Percentiles rank a stretch among this genome's conserved stretches.
These are phyloP conservation scores for Penicillium dipodomyicola DNA, from an alignment of 495 filamentous ascomycete species.

Conservation along the genomic window DNA sequence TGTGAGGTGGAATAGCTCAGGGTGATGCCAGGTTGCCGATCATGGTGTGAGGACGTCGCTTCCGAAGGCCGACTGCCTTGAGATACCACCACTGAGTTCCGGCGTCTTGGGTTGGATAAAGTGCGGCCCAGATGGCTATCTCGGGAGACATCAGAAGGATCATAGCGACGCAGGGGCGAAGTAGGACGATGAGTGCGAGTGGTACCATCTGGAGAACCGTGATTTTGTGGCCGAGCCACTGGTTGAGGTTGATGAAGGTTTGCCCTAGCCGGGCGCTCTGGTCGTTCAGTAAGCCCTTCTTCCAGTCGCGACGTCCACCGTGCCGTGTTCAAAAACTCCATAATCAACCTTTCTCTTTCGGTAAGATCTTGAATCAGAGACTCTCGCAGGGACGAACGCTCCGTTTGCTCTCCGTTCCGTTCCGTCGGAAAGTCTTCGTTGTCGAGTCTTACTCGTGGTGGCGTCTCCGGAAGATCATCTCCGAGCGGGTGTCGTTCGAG, in stretches of 20 bases:
- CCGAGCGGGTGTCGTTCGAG: constrained; percentile 23
- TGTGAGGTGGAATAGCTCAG: constrained; percentile 43
- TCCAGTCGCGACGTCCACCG: constrained; percentile 41
- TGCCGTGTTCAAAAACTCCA: constrained; percentile 54
- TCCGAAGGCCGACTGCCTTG: constrained; percentile 32
- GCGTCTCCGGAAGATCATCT: constrained; percentile 24
- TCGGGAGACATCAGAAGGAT: constrained; percentile 28
- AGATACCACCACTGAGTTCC: constrained; percentile 46
- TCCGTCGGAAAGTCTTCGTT: constrained; percentile 26
- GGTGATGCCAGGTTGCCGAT: constrained; percentile 37
- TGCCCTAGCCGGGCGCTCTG: constrained; percentile 33
- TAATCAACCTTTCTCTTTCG: constrained; percentile 55
- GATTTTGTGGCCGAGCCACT: constrained; percentile 35
- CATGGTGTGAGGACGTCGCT: constrained; percentile 22
- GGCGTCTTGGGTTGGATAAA: constrained; percentile 40
- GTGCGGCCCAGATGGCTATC: constrained; percentile 29
- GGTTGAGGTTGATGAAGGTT: constrained; percentile 30
- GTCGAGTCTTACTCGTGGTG: constrained; percentile 35
- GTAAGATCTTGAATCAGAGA: constrained; percentile 50
- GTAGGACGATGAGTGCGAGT: constrained; percentile 43
- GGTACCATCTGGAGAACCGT: constrained; percentile 38
- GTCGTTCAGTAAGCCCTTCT: constrained; percentile 35
- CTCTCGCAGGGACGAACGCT: constrained; percentile 35
- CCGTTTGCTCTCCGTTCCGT: constrained; percentile 19
- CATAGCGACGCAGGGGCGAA: constrained; percentile 32